A percentile compares a stretch with the other conserved stretches of the same genome.
Evolutionary conservation across 2,329 filamentous ascomycete genomes (phyloP).

Genomic region (Alternaria panax): DNA sequence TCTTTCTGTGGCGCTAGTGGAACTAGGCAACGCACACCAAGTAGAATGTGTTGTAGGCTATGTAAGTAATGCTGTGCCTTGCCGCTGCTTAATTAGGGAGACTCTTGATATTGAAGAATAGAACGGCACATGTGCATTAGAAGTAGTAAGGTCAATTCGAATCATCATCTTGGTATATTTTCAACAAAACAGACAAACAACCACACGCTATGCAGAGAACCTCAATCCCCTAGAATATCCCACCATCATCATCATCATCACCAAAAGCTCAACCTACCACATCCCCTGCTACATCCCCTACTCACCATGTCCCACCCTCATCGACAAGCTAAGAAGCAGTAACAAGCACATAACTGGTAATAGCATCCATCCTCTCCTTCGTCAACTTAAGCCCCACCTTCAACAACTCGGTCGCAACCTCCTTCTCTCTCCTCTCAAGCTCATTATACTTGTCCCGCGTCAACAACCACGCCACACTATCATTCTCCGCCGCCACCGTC

Average conservation of each 20-base stretch:
- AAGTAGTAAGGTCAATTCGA: too few species aligned
- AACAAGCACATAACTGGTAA: slow-evolving; percentile 58
- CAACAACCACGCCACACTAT: slow-evolving; percentile 84
- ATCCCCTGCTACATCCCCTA: neutral
- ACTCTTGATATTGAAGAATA: too few species aligned
- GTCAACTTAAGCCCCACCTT: slow-evolving; percentile 91
- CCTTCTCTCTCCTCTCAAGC: slow-evolving; percentile 75
- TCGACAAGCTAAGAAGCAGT: slow-evolving; percentile 35
- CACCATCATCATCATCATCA: too few species aligned
- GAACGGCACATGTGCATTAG: too few species aligned
- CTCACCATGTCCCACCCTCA: neutral
- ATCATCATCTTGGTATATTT: neutral
- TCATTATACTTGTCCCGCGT: slow-evolving; percentile 73
- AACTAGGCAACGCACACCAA: too few species aligned
- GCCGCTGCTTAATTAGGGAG: too few species aligned
- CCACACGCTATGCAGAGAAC: neutral
- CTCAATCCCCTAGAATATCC: too few species aligned
- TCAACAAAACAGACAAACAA: neutral
- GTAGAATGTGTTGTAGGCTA: too few species aligned
- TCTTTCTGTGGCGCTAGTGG: too few species aligned
- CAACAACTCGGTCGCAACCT: slow-evolving; percentile 83
- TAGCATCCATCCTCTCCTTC: slow-evolving; percentile 85
- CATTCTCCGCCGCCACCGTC: slow-evolving; percentile 81
- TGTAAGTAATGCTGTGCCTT: too few species aligned
- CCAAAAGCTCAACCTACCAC: neutral